phyloP scores from a whole-genome alignment of 2,329 filamentous ascomycete genomes.

The Fulvia fulva region DNA sequence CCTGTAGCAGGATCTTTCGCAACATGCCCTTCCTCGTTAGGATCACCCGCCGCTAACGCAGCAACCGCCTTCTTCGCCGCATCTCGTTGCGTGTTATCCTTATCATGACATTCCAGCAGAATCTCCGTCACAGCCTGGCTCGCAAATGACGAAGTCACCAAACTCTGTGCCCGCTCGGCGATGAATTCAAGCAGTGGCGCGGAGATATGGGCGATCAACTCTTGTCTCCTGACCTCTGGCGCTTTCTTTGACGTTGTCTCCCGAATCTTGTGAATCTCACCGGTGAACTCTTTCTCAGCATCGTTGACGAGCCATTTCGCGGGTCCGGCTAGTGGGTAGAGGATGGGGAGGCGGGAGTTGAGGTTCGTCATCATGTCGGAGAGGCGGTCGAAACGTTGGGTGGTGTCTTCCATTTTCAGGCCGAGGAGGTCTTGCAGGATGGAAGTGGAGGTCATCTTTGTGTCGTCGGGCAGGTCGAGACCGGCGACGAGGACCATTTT shows the following conservation, averaged over 20 bases:
- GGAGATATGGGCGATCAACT: conserved; percentile 71
- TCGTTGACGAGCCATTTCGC: conserved; percentile 61
- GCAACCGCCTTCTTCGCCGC: conserved; percentile 65
- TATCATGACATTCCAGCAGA: conserved; percentile 74
- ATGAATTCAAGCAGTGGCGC: conserved; percentile 73
- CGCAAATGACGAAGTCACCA: conserved; percentile 74
- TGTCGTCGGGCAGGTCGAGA: conserved; percentile 92
- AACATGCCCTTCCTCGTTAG: conserved; percentile 53
- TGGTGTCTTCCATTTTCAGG: conserved; percentile 51
- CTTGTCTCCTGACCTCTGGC: conserved; percentile 66
- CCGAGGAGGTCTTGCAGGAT: conserved; percentile 84
- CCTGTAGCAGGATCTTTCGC: conserved; percentile 62
- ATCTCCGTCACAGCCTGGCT: conserved; percentile 83
- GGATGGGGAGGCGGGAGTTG: conserved; percentile 61
- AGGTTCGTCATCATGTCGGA: conserved; percentile 67
- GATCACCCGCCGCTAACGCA: conserved; percentile 37
- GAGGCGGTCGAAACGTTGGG: conserved; percentile 44
- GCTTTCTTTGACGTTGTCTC: conserved; percentile 91
- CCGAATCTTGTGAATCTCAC: conserved; percentile 74
- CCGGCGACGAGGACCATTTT: conserved; percentile 79
- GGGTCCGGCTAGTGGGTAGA: conserved; percentile 72
- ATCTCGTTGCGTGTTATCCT: conserved; percentile 35
- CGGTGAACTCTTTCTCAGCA: conserved; percentile 62
- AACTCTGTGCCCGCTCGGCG: conserved; percentile 59
- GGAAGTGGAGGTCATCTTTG: conserved; percentile 76